Evolutionary conservation across 202 grass and related monocot species (phyloP).

Genomic region (Hordeum pubiflorum): DNA sequence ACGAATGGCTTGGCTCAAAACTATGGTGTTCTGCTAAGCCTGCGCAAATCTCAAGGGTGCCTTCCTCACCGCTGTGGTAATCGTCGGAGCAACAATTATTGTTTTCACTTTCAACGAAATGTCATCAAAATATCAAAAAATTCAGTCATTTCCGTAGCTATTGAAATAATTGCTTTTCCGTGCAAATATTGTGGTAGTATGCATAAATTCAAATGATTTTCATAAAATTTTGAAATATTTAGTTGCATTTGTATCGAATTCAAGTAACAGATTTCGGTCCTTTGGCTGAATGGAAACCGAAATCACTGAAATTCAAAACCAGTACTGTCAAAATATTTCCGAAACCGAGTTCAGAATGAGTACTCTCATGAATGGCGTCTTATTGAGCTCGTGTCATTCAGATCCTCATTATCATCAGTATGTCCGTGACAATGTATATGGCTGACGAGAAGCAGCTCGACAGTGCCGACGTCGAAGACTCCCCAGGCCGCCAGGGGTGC

Average conservation of each 20-base stretch:
- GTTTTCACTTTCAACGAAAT: neutral
- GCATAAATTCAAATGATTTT: neutral
- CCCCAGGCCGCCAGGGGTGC: neutral
- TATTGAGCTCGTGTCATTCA: neutral
- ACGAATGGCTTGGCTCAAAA: neutral
- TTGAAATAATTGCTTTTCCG: neutral
- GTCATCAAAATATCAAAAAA: neutral
- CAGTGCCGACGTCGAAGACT: neutral
- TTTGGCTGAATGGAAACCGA: neutral
- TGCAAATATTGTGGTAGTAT: neutral
- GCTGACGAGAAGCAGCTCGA: slow-evolving; percentile 46
- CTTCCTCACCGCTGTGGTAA: slow-evolving; percentile 48
- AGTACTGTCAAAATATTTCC: neutral
- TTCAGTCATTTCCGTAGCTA: neutral
- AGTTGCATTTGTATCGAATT: neutral
- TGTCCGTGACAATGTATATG: slow-evolving; percentile 43
- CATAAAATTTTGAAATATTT: neutral
- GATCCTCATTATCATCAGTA: slow-evolving; percentile 50
- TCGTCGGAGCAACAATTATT: neutral
- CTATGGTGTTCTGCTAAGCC: slow-evolving; percentile 14
- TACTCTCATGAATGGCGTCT: neutral
- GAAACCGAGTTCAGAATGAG: neutral
- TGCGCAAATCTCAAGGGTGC: slow-evolving; percentile 50
- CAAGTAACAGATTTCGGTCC: neutral
- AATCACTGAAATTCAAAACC: neutral